Evolutionary conservation across 495 filamentous ascomycete species (phyloP), one percentile per base, ranked within the genome.

Genomic region (Hyaloscypha finlandica): DNA sequence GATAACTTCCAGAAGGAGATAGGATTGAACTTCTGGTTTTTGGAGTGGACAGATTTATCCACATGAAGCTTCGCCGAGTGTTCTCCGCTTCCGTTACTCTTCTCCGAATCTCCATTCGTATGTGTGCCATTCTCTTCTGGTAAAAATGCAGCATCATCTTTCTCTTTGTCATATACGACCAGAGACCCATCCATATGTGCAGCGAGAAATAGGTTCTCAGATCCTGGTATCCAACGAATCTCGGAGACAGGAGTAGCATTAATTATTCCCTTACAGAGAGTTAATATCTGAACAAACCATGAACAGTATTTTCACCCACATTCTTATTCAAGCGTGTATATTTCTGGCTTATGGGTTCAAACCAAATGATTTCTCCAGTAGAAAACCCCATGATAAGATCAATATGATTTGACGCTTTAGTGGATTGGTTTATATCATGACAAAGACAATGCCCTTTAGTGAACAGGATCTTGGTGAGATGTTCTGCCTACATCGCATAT

Each of bases 301-400:
- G 4, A 45, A 22, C 4, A 8, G 39, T 9, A 54, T 2, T 31
- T 53, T 33, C 20, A 39, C 84, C 70, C 75, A 90, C 89, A 76
- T 97, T 97, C 78, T 99, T 99, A 78, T 99, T 99, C 66, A 99
- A 84, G 6, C 96, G 89, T 3, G 91, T 91, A 75, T 99, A 99
- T 74, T 97, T 95, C 72, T 97, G 93, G 22, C 93, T 93, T 73
- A 97, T 92, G 14, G 95, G 94, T 78, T 99, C 95, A 80, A 94
- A 99, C 96, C 96, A 99, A 57, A 99, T 94, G 58, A 98, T 95
- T 73, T 99, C 95, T 30, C 92, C 93, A 0, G 92, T 94, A 3
- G 93, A 96, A 66, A 97, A 97, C 6, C 95, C 95, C 88, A 98
- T 92, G 65, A 96, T 88, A 30, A 98, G 81, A 74, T 99, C 95